phyloP scores from a whole-genome alignment of 2,329 filamentous ascomycete species.

The Fusarium udum region DNA sequence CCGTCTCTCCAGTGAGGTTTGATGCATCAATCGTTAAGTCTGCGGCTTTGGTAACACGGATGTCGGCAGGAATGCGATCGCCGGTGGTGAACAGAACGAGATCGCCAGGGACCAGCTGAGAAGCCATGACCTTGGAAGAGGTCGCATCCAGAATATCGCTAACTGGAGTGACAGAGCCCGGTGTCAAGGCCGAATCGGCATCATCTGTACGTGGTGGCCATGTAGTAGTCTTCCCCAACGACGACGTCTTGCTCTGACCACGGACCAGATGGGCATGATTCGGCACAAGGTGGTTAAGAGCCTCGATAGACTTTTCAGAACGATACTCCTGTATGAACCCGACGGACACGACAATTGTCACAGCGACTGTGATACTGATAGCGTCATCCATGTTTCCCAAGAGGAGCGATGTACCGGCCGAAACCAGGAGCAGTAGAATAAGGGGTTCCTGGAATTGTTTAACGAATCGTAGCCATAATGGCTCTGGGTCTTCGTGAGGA shows the following conservation, averaged over 20 bases:
- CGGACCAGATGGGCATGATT: slow-evolving; percentile 97
- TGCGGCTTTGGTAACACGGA: slow-evolving; percentile 89
- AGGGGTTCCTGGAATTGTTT: slow-evolving; percentile 98
- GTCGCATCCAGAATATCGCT: slow-evolving; percentile 73
- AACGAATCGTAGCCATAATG: slow-evolving; percentile 91
- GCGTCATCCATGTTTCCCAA: slow-evolving; percentile 96
- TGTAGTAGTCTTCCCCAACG: slow-evolving; percentile 50
- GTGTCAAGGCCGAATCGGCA: slow-evolving; percentile 53
- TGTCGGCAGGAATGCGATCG: slow-evolving; percentile 94
- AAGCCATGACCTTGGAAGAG: slow-evolving; percentile 86
- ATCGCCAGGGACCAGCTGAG: slow-evolving; percentile 89
- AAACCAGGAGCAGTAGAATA: slow-evolving; percentile 89
- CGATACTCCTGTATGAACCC: slow-evolving; percentile 98
- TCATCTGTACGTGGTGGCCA: slow-evolving; percentile 61
- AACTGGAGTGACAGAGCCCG: slow-evolving; percentile 66
- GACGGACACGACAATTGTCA: slow-evolving; percentile 95
- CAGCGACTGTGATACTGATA: slow-evolving; percentile 92
- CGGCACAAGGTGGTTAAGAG: slow-evolving; percentile 90
- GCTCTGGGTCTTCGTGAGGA: slow-evolving; percentile 91
- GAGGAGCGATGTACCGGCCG: slow-evolving; percentile 86
- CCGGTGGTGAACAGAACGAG: slow-evolving; percentile 94
- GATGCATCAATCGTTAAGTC: slow-evolving; percentile 96
- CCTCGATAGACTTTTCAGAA: slow-evolving; percentile 96
- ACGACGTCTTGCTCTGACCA: slow-evolving; percentile 51
- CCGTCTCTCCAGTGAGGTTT: slow-evolving; percentile 95